Conservation (phyloP, 164 flowering plant species). For the Echeveria elegans region DNA sequence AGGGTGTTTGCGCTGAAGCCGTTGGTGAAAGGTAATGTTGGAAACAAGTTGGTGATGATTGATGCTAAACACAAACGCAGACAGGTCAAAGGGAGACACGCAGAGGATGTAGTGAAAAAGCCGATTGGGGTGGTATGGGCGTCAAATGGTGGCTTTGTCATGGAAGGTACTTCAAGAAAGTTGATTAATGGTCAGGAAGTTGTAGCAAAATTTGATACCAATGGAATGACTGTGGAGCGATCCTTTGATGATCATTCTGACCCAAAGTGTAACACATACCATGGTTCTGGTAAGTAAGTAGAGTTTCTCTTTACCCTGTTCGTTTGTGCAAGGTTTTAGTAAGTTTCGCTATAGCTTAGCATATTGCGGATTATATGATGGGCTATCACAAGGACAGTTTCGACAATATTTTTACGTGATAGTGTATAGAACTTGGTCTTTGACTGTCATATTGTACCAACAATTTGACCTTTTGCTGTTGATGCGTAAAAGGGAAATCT, state of each 20-base stretch:
- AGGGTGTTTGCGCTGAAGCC: constrained; percentile 56
- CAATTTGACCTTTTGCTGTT: neutral
- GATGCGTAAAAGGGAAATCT: neutral
- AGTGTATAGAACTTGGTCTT: too few relatives aligned
- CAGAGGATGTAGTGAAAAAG: constrained; percentile 15
- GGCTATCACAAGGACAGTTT: too few relatives aligned
- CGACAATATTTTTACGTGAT: too few relatives aligned
- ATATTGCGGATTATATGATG: too few relatives aligned
- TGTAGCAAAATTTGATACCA: constrained; percentile 3
- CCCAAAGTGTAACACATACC: too few relatives aligned
- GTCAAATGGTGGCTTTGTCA: constrained; percentile 15
- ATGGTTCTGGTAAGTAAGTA: constrained; percentile 31
- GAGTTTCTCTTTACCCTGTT: neutral
- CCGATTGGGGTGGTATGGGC: constrained; percentile 29
- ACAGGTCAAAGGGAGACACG: constrained; percentile 14
- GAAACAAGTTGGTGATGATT: constrained; percentile 17
- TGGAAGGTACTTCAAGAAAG: constrained; percentile 11
- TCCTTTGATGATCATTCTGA: constrained; percentile 20
- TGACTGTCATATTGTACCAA: neutral
- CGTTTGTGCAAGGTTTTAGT: neutral
- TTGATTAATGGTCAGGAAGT: constrained; percentile 7
- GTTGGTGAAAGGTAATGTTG: constrained; percentile 45
- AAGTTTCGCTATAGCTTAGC: too few relatives aligned
- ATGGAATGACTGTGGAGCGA: constrained; percentile 14
- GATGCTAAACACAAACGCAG: constrained; percentile 9